Base-by-base conservation (phyloP, 129 eudicot genomes). In the Gnaphalium uliginosum region DNA sequence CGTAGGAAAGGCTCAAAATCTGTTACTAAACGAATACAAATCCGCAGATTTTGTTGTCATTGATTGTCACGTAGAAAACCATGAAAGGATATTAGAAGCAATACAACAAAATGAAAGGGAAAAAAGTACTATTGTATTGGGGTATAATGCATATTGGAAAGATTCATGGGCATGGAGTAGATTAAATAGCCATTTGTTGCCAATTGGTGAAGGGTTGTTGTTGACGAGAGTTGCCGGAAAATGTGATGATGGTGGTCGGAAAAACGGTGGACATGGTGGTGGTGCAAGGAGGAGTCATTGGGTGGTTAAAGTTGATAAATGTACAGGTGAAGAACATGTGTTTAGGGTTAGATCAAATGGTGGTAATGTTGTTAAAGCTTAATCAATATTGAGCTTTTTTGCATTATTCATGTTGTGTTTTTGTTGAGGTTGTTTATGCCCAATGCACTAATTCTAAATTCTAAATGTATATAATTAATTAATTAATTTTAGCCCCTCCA, bases 261-360 rank as follows among this genome's bases (percentile, higher is more conserved):
- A 41, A 60, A 79, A 22, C 8, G 69, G 74, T n/a, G 78, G 69
- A 9, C 58, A 51, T 25, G 87, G 78, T 35, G 68, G 74, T 25
- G n/a, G 53, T 13, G 74, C 83, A 18, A 76, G 82, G 81, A 76
- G 67, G 73, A 78, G 86, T 35, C 76, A 75, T 30, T 88, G 94
- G 96, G 79, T 88, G 29, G 83, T 78, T 17, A 84, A 86, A 71
- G 86, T 86, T 0, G 96, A 90, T 77, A 79, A 82, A 23, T 83
- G 79, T 66, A 90, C 96, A 0, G 96, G 92, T 15, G 96, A 90
- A 78, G 90, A 90, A 27, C 90, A 87, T 81, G 89, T 85, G 37
- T 87, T 81, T 57, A 71, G 96, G 79, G 61, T 90, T 62, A 82
- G 26, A 74, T 54, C 83, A 22, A n/a, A 78, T 10, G 79, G 83